Evolutionary conservation across 202 grass and related monocot genomes (phyloP).

Genomic region (Sporobolus alterniflorus): DNA sequence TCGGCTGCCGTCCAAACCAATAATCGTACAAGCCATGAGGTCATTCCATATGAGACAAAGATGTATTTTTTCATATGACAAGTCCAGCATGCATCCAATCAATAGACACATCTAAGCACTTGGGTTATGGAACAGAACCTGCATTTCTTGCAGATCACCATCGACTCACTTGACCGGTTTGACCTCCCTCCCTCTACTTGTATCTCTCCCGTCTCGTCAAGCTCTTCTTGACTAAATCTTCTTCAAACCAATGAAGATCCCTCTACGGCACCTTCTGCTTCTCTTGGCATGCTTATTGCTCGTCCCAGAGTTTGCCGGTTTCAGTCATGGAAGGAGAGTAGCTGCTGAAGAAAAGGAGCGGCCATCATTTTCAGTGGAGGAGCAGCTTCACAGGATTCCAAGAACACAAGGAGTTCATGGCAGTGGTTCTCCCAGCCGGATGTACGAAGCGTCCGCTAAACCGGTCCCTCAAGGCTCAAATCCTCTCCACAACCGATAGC

Average conservation of each 20-base stretch:
- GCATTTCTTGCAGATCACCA: background rate
- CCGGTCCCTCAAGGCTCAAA: constrained; percentile 58
- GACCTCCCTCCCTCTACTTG: background rate
- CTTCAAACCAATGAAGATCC: background rate
- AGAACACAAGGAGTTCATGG: constrained; percentile 10
- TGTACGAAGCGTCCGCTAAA: constrained; percentile 44
- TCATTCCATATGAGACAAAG: background rate
- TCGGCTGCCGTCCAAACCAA: background rate
- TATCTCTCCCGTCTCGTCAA: background rate
- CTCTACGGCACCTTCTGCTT: background rate
- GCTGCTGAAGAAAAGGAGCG: background rate
- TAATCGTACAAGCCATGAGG: constrained; percentile 8
- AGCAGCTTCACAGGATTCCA: constrained; percentile 13
- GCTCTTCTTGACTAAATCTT: background rate
- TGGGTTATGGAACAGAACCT: background rate
- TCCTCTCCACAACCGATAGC: constrained; percentile 45
- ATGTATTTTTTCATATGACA: background rate
- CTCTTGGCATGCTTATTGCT: constrained; percentile 4
- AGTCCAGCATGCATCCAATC: constrained; percentile 21
- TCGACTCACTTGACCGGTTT: background rate
- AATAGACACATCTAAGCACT: constrained; percentile 26
- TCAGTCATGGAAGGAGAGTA: constrained; percentile 32
- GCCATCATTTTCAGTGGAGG: constrained; percentile 10
- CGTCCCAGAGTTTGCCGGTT: background rate
- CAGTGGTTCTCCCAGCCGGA: background rate